Conservation (phyloP, 2,329 filamentous ascomycete species). For the Amauroascus verrucosus region DNA sequence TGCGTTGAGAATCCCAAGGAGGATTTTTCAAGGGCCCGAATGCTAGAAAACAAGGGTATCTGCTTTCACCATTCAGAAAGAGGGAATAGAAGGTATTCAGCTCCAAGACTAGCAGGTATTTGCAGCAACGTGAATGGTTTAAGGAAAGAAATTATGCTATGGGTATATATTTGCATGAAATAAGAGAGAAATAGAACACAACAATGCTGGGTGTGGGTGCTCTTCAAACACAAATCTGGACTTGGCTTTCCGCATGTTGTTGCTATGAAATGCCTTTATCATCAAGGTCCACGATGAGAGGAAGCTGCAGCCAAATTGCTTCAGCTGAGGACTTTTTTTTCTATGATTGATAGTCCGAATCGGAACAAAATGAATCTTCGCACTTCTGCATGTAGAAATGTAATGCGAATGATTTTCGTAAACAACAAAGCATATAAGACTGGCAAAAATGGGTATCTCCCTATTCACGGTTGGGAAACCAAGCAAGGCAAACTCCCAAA, state of each 20-base stretch:
- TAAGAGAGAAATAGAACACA: background rate
- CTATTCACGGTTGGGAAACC: background rate
- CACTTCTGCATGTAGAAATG: too few species aligned
- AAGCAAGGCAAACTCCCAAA: background rate
- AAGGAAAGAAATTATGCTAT: background rate
- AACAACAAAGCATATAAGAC: too few species aligned
- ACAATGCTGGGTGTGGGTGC: background rate
- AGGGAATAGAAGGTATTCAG: background rate
- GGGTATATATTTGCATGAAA: too few species aligned
- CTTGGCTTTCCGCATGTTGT: background rate
- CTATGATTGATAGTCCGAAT: too few species aligned
- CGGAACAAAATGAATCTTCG: too few species aligned
- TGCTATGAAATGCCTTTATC: background rate
- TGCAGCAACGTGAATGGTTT: background rate
- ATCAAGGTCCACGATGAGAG: background rate
- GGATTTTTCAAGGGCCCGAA: background rate
- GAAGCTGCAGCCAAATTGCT: background rate
- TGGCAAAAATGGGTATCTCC: too few species aligned
- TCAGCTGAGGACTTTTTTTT: background rate
- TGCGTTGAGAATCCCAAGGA: background rate
- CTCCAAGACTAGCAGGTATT: background rate
- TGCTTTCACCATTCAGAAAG: background rate
- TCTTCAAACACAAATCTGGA: background rate
- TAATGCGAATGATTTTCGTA: too few species aligned
- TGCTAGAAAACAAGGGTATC: background rate